These are phyloP conservation scores for Micractinium conductrix DNA, from an alignment of 139 green algal species.

Conservation along the genomic window DNA sequence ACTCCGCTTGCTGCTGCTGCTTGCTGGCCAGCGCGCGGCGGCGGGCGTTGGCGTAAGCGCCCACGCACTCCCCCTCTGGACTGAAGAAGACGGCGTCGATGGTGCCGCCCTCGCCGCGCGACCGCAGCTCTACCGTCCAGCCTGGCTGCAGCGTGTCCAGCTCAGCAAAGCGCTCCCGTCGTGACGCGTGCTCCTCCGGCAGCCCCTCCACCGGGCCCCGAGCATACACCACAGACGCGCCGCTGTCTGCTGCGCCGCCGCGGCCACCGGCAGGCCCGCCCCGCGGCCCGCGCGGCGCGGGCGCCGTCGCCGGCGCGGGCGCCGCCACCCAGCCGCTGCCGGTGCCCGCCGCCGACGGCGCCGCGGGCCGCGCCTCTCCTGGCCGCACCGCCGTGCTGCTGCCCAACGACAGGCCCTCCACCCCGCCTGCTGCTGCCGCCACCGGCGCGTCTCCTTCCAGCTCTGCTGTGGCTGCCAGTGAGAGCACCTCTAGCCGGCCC, in stretches of 20 bases:
- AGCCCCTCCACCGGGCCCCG: constrained; percentile 69
- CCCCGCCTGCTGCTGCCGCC: constrained; percentile 9
- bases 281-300: not conserved
- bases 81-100: constrained; percentile 89
- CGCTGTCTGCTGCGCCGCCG: not conserved
- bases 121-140: constrained; percentile 85
- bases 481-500: constrained; percentile 89
- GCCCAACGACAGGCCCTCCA: constrained; percentile 2
- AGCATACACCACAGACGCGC: constrained; percentile 71
- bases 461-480: constrained; percentile 65
- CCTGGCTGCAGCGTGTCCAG: constrained; percentile 85
- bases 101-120: constrained; percentile 45
- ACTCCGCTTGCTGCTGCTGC: constrained; percentile 23
- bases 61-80: constrained; percentile 69
- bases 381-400: not conserved
- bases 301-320: not conserved
- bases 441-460: constrained; percentile 18
- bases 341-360: not conserved
- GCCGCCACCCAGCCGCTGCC: constrained; percentile 36
- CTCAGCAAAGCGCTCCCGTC: constrained; percentile 86
- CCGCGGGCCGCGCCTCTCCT: constrained; percentile 1
- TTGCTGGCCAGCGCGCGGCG: constrained; percentile 71
- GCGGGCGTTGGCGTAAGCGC: constrained; percentile 74
- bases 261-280: not conserved
- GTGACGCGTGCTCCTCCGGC: constrained; percentile 75